Conservation (phyloP, 495 filamentous ascomycete species). For the Trichoderma gamsii region DNA sequence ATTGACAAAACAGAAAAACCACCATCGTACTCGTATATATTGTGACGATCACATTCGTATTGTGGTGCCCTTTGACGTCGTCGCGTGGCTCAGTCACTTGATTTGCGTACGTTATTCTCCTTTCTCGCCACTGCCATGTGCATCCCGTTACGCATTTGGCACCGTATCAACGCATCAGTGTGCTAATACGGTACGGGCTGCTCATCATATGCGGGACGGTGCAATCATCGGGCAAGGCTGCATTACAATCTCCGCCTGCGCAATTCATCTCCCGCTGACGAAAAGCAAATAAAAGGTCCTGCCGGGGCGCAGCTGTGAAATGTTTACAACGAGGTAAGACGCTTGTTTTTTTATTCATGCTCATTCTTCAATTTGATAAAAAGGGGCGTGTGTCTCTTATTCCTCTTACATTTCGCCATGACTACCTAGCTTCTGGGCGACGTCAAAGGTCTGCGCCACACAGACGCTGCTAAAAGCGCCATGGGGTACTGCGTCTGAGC, state of each 20-base stretch:
- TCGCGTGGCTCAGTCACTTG: conserved; percentile 10
- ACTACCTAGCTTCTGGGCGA: neutral
- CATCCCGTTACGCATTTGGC: neutral
- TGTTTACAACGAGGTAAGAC: too few species aligned
- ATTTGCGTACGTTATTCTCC: neutral
- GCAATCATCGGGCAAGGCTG: too few species aligned
- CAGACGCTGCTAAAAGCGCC: neutral
- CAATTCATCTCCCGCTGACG: too few species aligned
- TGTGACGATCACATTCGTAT: conserved; percentile 8
- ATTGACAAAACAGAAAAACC: neutral
- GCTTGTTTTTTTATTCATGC: too few species aligned
- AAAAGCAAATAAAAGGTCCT: neutral
- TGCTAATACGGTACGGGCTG: too few species aligned
- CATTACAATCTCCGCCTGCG: too few species aligned
- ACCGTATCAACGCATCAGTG: neutral
- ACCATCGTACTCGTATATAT: conserved; percentile 3
- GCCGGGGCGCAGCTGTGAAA: too few species aligned
- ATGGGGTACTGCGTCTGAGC: neutral
- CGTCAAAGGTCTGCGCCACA: conserved; percentile 8
- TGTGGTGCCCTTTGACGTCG: neutral
- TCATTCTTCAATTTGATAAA: neutral
- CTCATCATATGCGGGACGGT: too few species aligned
- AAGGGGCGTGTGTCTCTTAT: neutral
- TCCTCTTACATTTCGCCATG: neutral
- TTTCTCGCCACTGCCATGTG: neutral